Evolutionary conservation across 78 protist genomes (phyloP), one percentile per base, ranked within the genome.

Genomic region (Dictyostelium capitatum): DNA sequence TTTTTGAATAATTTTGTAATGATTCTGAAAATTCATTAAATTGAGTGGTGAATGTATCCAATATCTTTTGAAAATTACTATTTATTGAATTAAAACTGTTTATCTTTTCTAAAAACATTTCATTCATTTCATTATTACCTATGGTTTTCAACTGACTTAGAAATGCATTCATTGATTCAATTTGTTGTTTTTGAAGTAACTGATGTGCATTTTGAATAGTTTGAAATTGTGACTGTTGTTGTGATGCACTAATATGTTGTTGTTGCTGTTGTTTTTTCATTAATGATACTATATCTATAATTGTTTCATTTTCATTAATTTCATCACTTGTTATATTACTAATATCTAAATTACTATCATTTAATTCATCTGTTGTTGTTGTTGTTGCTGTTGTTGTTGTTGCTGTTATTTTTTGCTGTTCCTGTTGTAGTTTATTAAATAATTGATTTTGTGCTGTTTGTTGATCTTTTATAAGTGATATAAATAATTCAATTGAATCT

Each of bases 191-290:
- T 62, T 62, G 70, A 11, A 62, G 70, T 11, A 62, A 14, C 14
- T 62, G 70, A 62, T 62, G 70, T 62, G n/a, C 43, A 25, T 62
- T 62, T 62, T 62, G 70, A 62, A 62, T 62, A 62, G n/a, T 62
- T 62, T 62, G 70, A 62, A 62, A 62, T 62, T 62, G 43, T 62
- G n/a, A 32, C 23, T 62, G 70, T 62, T 62, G n/a, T 62, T 62
- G 70, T 62, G 70, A 62, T 23, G 32, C 7, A 17, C 23, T 17
- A n/a, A n/a, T 0, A 6, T 7, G 25, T 57, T 57, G 67, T 20
- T n/a, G 30, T 57, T 57, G 67, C 7, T 57, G 28, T n/a, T 57
- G 67, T 6, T 23, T 3, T 23, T 62, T 62, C 70, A 62, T 62
- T 62, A 62, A 62, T 7, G 70, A 62, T 25, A 62, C 70, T 11